A percentile compares a stretch with the other conserved stretches of the same genome.
Evolutionary conservation across 306 rosid species (phyloP).

Genomic region (Elaeagnus macrophylla): DNA sequence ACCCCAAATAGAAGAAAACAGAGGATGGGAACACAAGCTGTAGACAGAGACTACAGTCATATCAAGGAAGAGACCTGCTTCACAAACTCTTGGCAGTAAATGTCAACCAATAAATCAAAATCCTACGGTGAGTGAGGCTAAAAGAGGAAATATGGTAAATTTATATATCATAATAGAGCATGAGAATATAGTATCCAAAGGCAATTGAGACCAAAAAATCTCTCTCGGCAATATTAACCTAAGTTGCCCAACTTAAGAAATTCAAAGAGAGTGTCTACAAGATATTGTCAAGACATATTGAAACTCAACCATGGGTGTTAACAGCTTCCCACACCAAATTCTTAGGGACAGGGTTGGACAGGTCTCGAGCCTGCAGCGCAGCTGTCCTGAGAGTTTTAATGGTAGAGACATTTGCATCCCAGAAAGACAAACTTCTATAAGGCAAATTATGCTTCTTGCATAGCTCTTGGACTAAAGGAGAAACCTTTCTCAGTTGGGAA

Average conservation of each 20-base stretch:
- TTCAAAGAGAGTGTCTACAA: too few relatives aligned
- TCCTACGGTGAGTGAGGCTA: too few relatives aligned
- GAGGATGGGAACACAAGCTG: not conserved
- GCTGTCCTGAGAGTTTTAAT: conserved; percentile 30
- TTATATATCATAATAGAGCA: too few relatives aligned
- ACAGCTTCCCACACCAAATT: conserved; percentile 47
- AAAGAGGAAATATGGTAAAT: too few relatives aligned
- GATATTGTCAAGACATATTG: not conserved
- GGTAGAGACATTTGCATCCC: conserved; percentile 37
- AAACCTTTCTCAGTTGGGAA: conserved; percentile 34
- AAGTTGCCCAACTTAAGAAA: too few relatives aligned
- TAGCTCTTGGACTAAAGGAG: conserved; percentile 31
- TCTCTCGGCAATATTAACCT: too few relatives aligned
- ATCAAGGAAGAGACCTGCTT: too few relatives aligned
- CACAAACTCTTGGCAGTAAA: too few relatives aligned
- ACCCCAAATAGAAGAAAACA: not conserved
- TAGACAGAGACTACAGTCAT: too few relatives aligned
- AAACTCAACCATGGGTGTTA: conserved; percentile 38
- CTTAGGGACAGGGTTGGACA: conserved; percentile 31
- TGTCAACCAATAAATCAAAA: too few relatives aligned
- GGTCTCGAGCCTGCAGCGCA: conserved; percentile 40
- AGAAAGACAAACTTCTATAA: conserved; percentile 37
- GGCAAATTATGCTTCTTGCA: conserved; percentile 46
- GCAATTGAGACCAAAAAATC: too few relatives aligned
- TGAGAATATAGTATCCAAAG: too few relatives aligned